phyloP scores from a whole-genome alignment of 495 filamentous ascomycete species.

The Xylaria intraflava region DNA sequence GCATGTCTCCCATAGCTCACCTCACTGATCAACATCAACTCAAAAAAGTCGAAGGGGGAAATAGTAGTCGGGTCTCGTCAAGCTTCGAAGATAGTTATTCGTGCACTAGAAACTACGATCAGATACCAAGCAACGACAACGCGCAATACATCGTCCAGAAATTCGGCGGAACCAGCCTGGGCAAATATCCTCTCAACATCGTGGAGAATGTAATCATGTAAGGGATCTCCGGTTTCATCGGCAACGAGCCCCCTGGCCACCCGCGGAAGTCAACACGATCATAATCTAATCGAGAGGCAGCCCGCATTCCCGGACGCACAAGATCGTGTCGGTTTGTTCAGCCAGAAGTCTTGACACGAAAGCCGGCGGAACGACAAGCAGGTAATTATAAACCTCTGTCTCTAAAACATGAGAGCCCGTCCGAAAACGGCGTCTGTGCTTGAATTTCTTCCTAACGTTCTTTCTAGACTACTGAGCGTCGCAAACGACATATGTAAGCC shows the following conservation, averaged over 20 bases:
- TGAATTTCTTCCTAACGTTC: too few species aligned
- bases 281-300: not conserved
- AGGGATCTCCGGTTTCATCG: too few species aligned
- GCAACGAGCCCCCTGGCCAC: not conserved
- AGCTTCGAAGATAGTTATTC: too few species aligned
- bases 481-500: too few species aligned
- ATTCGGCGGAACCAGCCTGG: slow-evolving; percentile 59
- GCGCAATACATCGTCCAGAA: slow-evolving; percentile 55
- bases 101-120: not conserved
- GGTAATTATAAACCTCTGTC: too few species aligned
- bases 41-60: too few species aligned
- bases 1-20: too few species aligned
- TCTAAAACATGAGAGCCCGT: too few species aligned
- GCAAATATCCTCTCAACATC: slow-evolving; percentile 62
- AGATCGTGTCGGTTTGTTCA: slow-evolving; percentile 70
- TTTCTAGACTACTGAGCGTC: too few species aligned
- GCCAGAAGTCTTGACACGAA: slow-evolving; percentile 70
- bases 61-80: too few species aligned
- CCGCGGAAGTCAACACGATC: not conserved
- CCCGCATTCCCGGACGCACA: slow-evolving; percentile 30
- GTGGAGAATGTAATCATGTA: slow-evolving; percentile 62
- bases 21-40: too few species aligned
- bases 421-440: too few species aligned
- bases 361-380: slow-evolving; percentile 65
- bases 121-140: not conserved